Evolutionary conservation across 1,284 basidiomycete species (phyloP).

Genomic region (Ustilago xerochloae): DNA sequence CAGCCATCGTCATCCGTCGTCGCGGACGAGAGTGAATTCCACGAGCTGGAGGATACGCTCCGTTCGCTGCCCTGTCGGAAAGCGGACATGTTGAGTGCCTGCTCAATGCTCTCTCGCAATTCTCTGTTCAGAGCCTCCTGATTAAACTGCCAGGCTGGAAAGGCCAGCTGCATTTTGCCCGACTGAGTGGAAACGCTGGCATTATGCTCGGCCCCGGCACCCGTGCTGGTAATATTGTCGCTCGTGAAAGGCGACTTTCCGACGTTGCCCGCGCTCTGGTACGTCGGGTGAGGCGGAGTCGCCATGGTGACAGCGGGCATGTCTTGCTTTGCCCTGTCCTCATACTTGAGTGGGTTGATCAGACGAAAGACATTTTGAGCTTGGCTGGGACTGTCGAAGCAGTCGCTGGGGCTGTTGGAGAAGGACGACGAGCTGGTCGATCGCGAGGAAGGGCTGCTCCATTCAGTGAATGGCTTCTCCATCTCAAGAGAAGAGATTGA

Average conservation of each 20-base stretch:
- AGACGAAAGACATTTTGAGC: slow-evolving; percentile 21
- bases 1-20: slow-evolving; percentile 45
- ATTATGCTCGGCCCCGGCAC: not conserved
- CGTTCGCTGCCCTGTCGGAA: not conserved
- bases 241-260: slow-evolving; percentile 16
- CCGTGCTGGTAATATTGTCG: not conserved
- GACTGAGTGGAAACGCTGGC: not conserved
- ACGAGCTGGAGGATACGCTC: slow-evolving; percentile 18
- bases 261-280: not conserved
- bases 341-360: slow-evolving; percentile 13
- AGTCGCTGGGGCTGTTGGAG: slow-evolving; percentile 18
- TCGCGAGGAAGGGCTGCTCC: slow-evolving; percentile 28
- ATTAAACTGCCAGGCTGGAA: slow-evolving; percentile 18
- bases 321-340: not conserved
- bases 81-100: slow-evolving; percentile 7
- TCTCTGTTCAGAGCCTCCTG: slow-evolving; percentile 2
- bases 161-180: slow-evolving; percentile 1
- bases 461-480: slow-evolving; percentile 7
- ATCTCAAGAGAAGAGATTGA: slow-evolving; percentile 12
- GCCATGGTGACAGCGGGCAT: slow-evolving; percentile 39
- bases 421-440: slow-evolving; percentile 22
- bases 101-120: slow-evolving; percentile 19
- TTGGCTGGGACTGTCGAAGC: slow-evolving; percentile 16
- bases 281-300: not conserved
- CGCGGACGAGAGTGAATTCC: not conserved